Evolutionary conservation across 306 rosid species (phyloP).

Genomic region (Aeschynomene evenia): DNA sequence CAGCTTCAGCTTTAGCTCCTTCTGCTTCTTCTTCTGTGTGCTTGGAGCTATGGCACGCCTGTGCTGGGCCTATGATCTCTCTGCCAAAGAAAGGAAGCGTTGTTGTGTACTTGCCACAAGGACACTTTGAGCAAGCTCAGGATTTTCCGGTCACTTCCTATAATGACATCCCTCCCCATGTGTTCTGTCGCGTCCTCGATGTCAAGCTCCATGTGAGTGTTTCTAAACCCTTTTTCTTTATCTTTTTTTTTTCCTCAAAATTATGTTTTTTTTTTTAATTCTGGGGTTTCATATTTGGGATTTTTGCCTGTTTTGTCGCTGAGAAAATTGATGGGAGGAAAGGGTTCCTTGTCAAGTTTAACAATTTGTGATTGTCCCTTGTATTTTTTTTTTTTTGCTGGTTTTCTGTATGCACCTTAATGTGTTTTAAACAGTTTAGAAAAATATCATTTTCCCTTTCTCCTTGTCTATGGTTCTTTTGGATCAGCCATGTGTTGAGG

Average conservation of each 20-base stretch:
- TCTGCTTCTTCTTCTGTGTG: conserved; percentile 59
- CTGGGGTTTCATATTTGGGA: conserved; percentile 24
- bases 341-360: background rate
- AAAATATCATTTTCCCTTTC: background rate
- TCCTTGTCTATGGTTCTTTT: background rate
- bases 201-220: conserved; percentile 84
- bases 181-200: conserved; percentile 90
- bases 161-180: conserved; percentile 79
- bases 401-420: background rate
- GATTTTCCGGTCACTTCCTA: conserved; percentile 64
- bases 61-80: conserved; percentile 94
- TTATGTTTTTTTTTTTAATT: background rate
- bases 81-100: conserved; percentile 82
- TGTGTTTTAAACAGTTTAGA: conserved; percentile 4
- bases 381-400: background rate
- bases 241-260: conserved; percentile 3
- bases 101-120: conserved; percentile 90
- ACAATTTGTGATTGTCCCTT: background rate
- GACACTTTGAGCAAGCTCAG: conserved; percentile 74
- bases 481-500: conserved; percentile 10
- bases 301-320: conserved; percentile 19
- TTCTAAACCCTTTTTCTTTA: background rate
- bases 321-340: background rate
- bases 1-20: conserved; percentile 31
- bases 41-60: conserved; percentile 98